Percentiles rank a stretch among this genome's conserved stretches.
Evolutionary conservation across 2,329 filamentous ascomycete species (phyloP).

Genomic region (Sphaceloma murrayae): DNA sequence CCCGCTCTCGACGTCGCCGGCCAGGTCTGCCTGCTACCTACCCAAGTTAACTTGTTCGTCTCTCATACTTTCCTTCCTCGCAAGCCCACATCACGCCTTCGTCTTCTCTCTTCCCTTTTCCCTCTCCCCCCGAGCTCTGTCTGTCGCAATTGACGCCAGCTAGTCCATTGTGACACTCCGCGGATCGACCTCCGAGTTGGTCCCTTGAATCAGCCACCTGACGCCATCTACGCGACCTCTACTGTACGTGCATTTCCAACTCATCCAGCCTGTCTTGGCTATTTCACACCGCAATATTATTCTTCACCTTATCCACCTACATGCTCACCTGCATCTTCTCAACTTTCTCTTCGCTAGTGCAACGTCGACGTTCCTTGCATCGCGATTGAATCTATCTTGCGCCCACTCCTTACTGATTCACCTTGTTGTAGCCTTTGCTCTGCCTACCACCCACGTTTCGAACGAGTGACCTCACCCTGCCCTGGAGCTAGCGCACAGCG

Average conservation of each 20-base stretch:
- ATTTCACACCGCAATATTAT: conserved; percentile 12
- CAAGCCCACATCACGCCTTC: conserved; percentile 1
- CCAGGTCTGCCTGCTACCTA: conserved; percentile 1
- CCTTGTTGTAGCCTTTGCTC: no score
- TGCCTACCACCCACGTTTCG: no score
- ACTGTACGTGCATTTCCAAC: neutral
- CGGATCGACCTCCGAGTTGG: no score
- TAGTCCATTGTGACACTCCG: conserved; percentile 5
- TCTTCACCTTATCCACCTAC: conserved; percentile 11
- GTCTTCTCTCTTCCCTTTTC: neutral
- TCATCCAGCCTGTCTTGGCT: conserved; percentile 9
- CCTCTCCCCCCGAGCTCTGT: neutral
- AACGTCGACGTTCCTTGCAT: conserved; percentile 15
- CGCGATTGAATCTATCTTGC: neutral
- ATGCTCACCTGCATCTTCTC: conserved; percentile 1
- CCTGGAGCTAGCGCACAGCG: no score
- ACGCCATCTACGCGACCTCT: conserved; percentile 1
- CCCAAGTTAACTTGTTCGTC: conserved; percentile 1
- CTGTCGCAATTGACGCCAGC: neutral
- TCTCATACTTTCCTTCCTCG: conserved; percentile 4
- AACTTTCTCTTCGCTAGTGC: conserved; percentile 3
- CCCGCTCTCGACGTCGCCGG: conserved; percentile 5
- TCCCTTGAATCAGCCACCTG: conserved; percentile 5
- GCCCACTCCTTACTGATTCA: conserved; percentile 7
- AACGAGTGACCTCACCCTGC: neutral